These are phyloP conservation scores for Lepidopterella palustris DNA, from an alignment of 495 filamentous ascomycete species.

Conservation along the genomic window DNA sequence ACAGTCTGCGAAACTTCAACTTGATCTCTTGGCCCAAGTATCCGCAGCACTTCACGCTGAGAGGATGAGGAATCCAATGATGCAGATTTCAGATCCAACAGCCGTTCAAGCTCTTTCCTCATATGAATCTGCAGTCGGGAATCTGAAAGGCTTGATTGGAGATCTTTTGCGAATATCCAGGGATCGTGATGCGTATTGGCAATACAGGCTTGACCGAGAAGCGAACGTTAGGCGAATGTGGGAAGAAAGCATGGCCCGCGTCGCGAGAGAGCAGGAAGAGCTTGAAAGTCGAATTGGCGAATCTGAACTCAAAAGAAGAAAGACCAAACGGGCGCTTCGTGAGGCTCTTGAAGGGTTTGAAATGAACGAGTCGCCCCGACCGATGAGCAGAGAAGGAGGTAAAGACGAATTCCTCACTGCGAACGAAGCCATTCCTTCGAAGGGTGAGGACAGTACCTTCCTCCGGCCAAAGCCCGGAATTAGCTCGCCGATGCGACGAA, in stretches of 20 bases:
- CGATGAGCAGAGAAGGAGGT: conserved; percentile 25
- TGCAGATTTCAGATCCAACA: conserved; percentile 65
- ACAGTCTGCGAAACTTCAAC: conserved; percentile 85
- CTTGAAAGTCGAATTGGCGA: conserved; percentile 82
- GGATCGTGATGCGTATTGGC: conserved; percentile 94
- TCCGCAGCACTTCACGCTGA: conserved; percentile 73
- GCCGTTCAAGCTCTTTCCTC: conserved; percentile 73
- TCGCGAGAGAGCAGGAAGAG: conserved; percentile 88
- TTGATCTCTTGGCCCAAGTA: conserved; percentile 81
- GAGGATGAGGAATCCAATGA: conserved; percentile 57
- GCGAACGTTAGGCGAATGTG: conserved; percentile 83
- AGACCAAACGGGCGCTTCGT: conserved; percentile 81
- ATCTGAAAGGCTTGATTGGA: conserved; percentile 76
- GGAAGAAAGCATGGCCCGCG: conserved; percentile 96
- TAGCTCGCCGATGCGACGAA: conserved; percentile 39
- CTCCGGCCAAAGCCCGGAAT: conserved; percentile 5
- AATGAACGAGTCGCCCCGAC: conserved; percentile 40
- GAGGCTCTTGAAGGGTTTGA: conserved; percentile 68
- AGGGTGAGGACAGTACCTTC: not conserved
- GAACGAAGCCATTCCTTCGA: conserved; percentile 6
- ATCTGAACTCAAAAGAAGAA: conserved; percentile 80
- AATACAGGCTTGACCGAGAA: conserved; percentile 86
- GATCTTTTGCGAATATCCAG: conserved; percentile 85
- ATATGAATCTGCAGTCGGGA: conserved; percentile 83
- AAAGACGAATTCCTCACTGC: conserved; percentile 19